Evolutionary conservation across 1,139 yeast species (phyloP).

Genomic region (Magnusiomyces suaveolens): DNA sequence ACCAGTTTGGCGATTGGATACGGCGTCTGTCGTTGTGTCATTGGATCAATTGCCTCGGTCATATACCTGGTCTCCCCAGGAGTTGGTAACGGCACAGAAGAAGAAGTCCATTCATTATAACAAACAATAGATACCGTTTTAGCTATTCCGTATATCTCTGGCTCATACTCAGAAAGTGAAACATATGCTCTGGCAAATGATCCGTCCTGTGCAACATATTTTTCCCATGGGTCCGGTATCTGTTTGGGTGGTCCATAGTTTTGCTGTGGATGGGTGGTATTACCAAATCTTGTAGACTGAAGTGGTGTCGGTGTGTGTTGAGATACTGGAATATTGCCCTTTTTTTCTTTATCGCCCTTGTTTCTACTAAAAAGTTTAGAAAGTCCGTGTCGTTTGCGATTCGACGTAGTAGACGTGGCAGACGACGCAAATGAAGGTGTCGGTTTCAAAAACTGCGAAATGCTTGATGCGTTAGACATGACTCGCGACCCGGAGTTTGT

Average conservation of each 20-base stretch:
- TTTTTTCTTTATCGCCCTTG: conserved; percentile 27
- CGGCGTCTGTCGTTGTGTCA: conserved; percentile 37
- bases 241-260: conserved; percentile 20
- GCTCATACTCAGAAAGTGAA: conserved; percentile 50
- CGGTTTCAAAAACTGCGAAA: not conserved
- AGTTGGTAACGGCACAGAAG: not conserved
- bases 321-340: not conserved
- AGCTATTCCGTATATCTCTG: conserved; percentile 45
- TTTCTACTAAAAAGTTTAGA: conserved; percentile 13
- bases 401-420: not conserved
- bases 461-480: not conserved
- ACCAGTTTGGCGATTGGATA: conserved; percentile 56
- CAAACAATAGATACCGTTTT: conserved; percentile 49
- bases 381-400: conserved; percentile 8
- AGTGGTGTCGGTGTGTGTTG: not conserved
- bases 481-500: not conserved
- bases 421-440: not conserved
- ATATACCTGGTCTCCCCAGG: not conserved
- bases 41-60: not conserved
- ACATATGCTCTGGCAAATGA: conserved; percentile 73
- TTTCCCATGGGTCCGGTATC: conserved; percentile 1
- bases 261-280: not conserved
- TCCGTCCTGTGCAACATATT: conserved; percentile 58
- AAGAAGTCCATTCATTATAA: conserved; percentile 70
- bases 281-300: conserved; percentile 19